Base-by-base conservation (phyloP, 176 grass and related monocot species). In the Panicum miliaceum region DNA sequence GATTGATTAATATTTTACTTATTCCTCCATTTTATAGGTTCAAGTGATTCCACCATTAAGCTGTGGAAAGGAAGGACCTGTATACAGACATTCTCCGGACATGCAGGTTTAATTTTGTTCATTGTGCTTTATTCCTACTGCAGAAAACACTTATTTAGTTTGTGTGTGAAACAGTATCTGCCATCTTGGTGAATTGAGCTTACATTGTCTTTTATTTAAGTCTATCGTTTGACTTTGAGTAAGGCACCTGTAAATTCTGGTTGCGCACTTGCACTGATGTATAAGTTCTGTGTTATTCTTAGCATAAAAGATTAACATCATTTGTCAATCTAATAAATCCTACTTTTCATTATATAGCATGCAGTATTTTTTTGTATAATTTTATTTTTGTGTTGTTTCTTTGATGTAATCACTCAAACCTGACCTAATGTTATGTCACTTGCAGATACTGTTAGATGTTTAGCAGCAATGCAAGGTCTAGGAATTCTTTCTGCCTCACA, bases 1-100 rank as follows among this genome's bases (percentile, higher is more conserved):
- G 35, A 42, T 35, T 47, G 14, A 77, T 65, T 72, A 67, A 32
- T 43, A 78, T 57, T 76, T 76, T 59, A 61, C 32, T 7, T 37
- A 36, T 57, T 50, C 61, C 1, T 52, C 52, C 75, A 79, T 75
- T 85, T 23, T 77, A 12, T 86, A 98, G 96, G 93, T 92, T 98
- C 96, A 51, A 98, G 96, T 86, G 93, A 98, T 85, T 88, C 91
- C 11, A 95, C 96, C 32, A 85, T 98, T 56, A 98, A 98, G 68
- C 91, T 98, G 65, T 98, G 96, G 96, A 98, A 89, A 87, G 93
- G 96, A 90, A 93, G 93, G 73, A 95, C 88, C 45, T 98, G 96
- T 85, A 61, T 98, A 26, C 96, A 98, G 69, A 98, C 93, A 48
- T 98, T 98, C 76, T 82, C 89, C 37, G 96, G 96, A 36, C 96